Percentiles rank a stretch among this genome's conserved stretches.
These are phyloP conservation scores for Dryas integrifolia DNA, from an alignment of 331 rosid species.

Conservation along the genomic window DNA sequence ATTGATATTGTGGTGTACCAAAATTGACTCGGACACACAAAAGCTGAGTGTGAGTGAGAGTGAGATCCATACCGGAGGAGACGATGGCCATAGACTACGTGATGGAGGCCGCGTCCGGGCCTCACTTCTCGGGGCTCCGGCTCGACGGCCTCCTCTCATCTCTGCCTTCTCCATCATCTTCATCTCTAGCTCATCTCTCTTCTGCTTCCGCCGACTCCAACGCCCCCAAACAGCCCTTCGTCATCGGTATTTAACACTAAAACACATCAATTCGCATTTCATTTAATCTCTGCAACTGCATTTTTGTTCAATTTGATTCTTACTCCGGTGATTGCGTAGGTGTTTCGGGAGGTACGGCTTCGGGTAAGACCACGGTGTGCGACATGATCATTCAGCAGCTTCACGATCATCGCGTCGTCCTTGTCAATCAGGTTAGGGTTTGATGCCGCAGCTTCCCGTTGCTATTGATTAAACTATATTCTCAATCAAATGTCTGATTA, in stretches of 20 bases:
- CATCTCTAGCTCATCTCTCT: slow-evolving; percentile 43
- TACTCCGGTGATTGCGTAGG: slow-evolving; percentile 42
- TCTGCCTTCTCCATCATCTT: slow-evolving; percentile 41
- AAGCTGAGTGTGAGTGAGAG: background rate
- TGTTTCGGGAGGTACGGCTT: slow-evolving; percentile 98
- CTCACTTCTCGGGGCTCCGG: slow-evolving; percentile 87
- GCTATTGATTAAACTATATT: background rate
- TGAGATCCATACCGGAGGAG: slow-evolving; percentile 59
- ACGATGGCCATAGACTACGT: slow-evolving; percentile 58
- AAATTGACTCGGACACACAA: background rate
- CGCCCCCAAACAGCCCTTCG: slow-evolving; percentile 65
- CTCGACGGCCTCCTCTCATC: slow-evolving; percentile 55
- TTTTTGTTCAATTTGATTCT: slow-evolving; percentile 11
- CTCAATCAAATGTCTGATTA: background rate
- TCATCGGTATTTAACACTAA: slow-evolving; percentile 51
- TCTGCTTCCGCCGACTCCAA: slow-evolving; percentile 44
- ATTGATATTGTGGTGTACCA: background rate
- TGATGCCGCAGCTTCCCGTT: background rate
- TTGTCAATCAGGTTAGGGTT: slow-evolving; percentile 76
- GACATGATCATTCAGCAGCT: slow-evolving; percentile 98
- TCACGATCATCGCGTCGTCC: slow-evolving; percentile 94
- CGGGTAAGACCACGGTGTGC: slow-evolving; percentile 95
- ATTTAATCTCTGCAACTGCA: background rate
- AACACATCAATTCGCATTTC: background rate
- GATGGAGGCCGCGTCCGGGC: slow-evolving; percentile 86